phyloP scores from a whole-genome alignment of 352 stramenopile species.

The Phytopythium chamaehyphon region DNA sequence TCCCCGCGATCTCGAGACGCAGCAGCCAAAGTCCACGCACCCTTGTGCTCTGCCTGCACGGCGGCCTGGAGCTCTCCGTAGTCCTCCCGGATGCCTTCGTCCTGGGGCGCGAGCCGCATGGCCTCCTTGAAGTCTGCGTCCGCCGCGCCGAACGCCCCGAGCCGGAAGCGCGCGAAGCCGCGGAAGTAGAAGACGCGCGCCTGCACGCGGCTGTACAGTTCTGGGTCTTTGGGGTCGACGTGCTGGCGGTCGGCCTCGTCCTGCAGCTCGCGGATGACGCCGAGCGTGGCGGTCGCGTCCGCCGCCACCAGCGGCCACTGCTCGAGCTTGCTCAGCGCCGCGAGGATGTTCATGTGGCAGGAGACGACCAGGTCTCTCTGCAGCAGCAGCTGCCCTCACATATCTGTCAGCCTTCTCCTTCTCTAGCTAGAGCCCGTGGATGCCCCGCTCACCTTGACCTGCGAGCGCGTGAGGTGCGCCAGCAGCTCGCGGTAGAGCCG shows the following conservation, averaged over 20 bases:
- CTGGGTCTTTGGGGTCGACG: conserved; percentile 12
- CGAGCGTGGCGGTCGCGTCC: conserved; percentile 43
- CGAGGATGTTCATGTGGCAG: conserved; percentile 67
- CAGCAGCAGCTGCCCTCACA: conserved; percentile 27
- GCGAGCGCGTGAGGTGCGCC: conserved; percentile 64
- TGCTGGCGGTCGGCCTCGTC: conserved; percentile 21
- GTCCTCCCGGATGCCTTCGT: conserved; percentile 46
- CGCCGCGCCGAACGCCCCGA: conserved; percentile 30
- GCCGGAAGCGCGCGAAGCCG: conserved; percentile 45
- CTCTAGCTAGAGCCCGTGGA: too few relatives aligned
- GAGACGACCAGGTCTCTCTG: conserved; percentile 60
- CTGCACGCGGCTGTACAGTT: conserved; percentile 26
- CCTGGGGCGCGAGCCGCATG: conserved; percentile 44
- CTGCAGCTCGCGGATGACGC: conserved; percentile 41
- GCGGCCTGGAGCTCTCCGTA: conserved; percentile 44
- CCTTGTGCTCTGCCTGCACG: conserved; percentile 35
- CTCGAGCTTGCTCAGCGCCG: conserved; percentile 49
- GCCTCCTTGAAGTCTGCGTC: conserved; percentile 50
- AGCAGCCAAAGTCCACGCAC: conserved; percentile 6
- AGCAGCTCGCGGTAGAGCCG: conserved; percentile 64
- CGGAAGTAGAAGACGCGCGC: conserved; percentile 59
- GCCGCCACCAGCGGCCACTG: conserved; percentile 42
- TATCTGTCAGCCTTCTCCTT: background rate
- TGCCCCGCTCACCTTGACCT: conserved; percentile 36
- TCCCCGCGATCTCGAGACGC: background rate